Evolutionary conservation across 2,329 filamentous ascomycete species (phyloP), one percentile per base, ranked within the genome.

Genomic region (Colletotrichum sp.): DNA sequence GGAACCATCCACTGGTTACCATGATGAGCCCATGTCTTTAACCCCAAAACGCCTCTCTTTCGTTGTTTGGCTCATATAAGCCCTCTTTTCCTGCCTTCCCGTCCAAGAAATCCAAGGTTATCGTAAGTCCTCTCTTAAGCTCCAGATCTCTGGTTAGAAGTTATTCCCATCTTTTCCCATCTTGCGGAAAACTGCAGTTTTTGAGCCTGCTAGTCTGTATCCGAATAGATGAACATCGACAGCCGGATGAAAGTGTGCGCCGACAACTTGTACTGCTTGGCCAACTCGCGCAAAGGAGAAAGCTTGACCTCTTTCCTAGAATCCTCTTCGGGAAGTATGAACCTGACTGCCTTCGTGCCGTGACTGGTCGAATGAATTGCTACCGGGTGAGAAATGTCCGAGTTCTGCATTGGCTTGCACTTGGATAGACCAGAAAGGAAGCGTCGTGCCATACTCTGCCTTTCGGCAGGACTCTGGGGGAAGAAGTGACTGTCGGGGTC

Each of bases 61-160:
- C 18, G 18, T n/a, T 18, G 0, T n/a, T 48, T 48, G 18, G 39
- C 39, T 48, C 0, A 0, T 6, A 2, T 12, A 3, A 4, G n/a
- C 43, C 43, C 10, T 52, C 43, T 21, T 21, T 21, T 24, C 43
- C 43, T 21, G 43, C 43, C 12, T 21, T 52, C 43, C 10, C 10
- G 43, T 52, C n/a, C n/a, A 7, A 21, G n/a, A 21, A 52, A 13
- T 7, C 2, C 7, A 4, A 7, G 7, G 12, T 21, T 21, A 3
- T 13, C n/a, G 43, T 7, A 52, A 21, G n/a, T 52, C 43, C n/a
- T 52, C 3, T 52, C 3, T 12, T 13, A 9, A 21, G 43, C n/a
- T 52, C 6, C 43, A 52, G 3, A 21, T 52, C 43, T 52, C 43
- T 21, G n/a, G n/a, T 21, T 6, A 21, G 10, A 2, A 13, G n/a